Evolutionary conservation across 495 filamentous ascomycete genomes (phyloP), one percentile per base, ranked within the genome.

Genomic region (Talaromyces ruber): DNA sequence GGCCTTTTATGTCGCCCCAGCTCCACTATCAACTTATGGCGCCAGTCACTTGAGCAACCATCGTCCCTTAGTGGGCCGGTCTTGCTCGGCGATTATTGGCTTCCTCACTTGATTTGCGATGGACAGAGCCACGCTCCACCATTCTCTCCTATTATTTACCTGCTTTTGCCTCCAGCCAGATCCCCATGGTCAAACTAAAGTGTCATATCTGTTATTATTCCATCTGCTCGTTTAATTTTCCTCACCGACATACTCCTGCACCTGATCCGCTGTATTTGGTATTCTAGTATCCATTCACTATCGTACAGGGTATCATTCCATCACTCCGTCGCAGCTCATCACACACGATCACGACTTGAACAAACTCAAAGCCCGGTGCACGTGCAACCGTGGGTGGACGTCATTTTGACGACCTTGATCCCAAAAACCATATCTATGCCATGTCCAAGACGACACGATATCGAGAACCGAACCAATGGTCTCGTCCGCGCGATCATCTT

Each of bases 381-480:
- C 51, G 51, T 54, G 51, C 43, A 47, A 47, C 51, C 51, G 51
- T 54, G 51, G 51, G 51, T 24, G 51, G 59, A 25, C 59, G 59
- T 60, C 59, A 60, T 60, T 34, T 60, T 51, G 59, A 52, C 45
- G 59, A 45, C 59, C 45, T 22, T 30, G 26, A 57, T 57, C 29
- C 29, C 29, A 34, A 30, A 6, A 11, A 24, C n/a, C 45, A 50
- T 43, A 52, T 52, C 18, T 7, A 60, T 60, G 59, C 59, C n/a
- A 60, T 60, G 59, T 30, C 59, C 28, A 60, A 24, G 29, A 51
- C 59, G 39, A 54, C 22, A 54, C 39, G 45, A 47, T 60, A 51
- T 60, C 39, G 59, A 60, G 59, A 60, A 34, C 14, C 59, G 29
- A 32, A 30, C 28, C 61, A 54, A 63, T 58, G 39, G 39, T 58